Conservation (phyloP, 108 stramenopile species). For the Cyclotella choctawhatcheeana region DNA sequence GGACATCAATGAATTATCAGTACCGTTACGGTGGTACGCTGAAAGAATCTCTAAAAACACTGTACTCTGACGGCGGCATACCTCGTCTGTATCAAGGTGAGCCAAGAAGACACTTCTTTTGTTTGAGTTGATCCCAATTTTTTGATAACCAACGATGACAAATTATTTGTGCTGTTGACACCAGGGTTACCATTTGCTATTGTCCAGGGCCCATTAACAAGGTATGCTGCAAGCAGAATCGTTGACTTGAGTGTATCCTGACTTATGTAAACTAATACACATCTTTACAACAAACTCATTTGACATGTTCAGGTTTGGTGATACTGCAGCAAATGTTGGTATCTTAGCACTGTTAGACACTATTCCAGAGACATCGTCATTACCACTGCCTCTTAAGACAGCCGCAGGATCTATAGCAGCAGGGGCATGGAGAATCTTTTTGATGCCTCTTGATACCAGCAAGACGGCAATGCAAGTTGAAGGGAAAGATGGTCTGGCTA, state of each 20-base stretch:
- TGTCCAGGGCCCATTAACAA: conserved; percentile 89
- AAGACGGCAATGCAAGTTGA: conserved; percentile 97
- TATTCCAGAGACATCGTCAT: conserved; percentile 57
- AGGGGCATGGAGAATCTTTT: conserved; percentile 85
- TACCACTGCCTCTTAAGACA: conserved; percentile 80
- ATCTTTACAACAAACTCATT: no score
- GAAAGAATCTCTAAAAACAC: conserved; percentile 55
- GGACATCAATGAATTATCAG: conserved; percentile 93
- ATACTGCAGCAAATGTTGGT: conserved; percentile 97
- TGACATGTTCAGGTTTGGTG: conserved; percentile 96
- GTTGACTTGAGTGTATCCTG: no score
- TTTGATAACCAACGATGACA: no score
- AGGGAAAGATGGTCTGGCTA: conserved; percentile 64
- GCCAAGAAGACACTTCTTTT: no score
- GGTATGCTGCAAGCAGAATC: no score
- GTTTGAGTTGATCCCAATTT: no score
- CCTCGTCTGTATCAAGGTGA: conserved; percentile 77
- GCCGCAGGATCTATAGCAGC: conserved; percentile 78
- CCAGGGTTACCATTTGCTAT: conserved; percentile 93
- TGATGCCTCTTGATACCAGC: conserved; percentile 95
- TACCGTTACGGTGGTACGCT: conserved; percentile 85
- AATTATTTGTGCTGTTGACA: not conserved
- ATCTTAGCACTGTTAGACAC: conserved; percentile 83
- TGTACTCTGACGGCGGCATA: conserved; percentile 93
- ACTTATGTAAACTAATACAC: no score